Evolutionary conservation across 2,329 filamentous ascomycete species (phyloP), one percentile per base, ranked within the genome.

Genomic region (Exophiala alcalophila): DNA sequence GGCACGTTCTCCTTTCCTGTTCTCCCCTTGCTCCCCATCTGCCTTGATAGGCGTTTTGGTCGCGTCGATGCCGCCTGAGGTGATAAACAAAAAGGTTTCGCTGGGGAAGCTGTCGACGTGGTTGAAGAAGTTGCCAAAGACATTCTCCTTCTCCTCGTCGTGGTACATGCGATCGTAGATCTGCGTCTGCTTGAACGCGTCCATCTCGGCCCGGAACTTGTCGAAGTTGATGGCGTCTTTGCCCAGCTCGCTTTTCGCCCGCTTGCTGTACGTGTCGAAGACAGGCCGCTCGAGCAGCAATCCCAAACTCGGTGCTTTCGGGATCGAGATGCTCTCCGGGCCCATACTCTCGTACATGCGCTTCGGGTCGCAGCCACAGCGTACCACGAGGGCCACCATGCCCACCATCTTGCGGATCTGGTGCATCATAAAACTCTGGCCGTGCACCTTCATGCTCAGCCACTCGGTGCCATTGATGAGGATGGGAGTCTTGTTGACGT

Each of bases 351-450:
- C 77, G 1, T 69, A 63, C 55, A 98, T 86, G 19, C 85, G 78
- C 8, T 77, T 69, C 3, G 81, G 72, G 3, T 85, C 74, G n/a
- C 83, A 83, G 36, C 88, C 92, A 63, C 86, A 94, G 25, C 92
- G 83, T 5, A 94, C 84, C 4, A 91, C 73, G 47, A 98, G 73
- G 23, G 87, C 81, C 6, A 81, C 87, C 84, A 98, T 89, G 43
- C 86, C 88, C 11, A 98, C 87, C 92, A 98, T 97, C 69, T 97
- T 98, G 59, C 92, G 84, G 65, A 98, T 98, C 70, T 98, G 92
- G 66, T 98, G 92, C 92, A 98, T 98, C 92, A 98, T 98, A 75
- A 98, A 98, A 60, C 84, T 91, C 67, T 98, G 92, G 0, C 92
- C 92, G 65, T 98, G 92, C 16, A 98, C 90, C 63, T 94, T 95